Evolutionary conservation across 805 yeast genomes (phyloP).

Genomic region (Yamadazyma insecticola): DNA sequence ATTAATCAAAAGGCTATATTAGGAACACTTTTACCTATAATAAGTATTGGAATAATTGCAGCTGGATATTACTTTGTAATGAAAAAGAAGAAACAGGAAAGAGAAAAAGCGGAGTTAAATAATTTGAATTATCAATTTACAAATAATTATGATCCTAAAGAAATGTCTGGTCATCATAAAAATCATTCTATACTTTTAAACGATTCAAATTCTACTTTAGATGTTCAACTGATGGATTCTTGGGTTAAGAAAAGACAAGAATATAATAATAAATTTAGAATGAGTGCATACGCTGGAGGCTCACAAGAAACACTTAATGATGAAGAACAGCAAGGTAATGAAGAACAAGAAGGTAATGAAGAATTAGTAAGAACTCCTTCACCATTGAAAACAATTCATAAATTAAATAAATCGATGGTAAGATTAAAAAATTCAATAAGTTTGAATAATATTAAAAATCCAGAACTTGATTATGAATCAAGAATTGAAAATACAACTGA

Average conservation of each 20-base stretch:
- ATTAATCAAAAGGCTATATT: conserved; percentile 25
- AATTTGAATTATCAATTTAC: conserved; percentile 27
- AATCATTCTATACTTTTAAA: conserved; percentile 10
- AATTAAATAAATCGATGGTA: conserved; percentile 11
- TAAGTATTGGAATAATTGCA: conserved; percentile 15
- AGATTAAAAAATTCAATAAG: conserved; percentile 12
- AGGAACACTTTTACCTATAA: conserved; percentile 35
- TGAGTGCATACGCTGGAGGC: too few species aligned
- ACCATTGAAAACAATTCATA: conserved; percentile 10
- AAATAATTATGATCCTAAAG: conserved; percentile 18
- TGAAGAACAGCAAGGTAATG: conserved; percentile 1
- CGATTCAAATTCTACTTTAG: conserved; percentile 37
- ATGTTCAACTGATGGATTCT: conserved; percentile 45
- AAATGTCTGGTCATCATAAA: conserved; percentile 8
- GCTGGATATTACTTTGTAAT: conserved; percentile 14
- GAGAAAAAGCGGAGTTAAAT: conserved; percentile 15
- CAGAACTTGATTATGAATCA: conserved; percentile 11
- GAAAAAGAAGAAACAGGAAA: conserved; percentile 16
- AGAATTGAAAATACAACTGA: conserved; percentile 5
- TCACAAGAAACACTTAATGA: conserved; percentile 9
- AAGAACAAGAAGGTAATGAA: background rate
- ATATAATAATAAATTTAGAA: conserved; percentile 34
- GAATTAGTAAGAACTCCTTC: conserved; percentile 5
- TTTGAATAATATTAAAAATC: conserved; percentile 9
- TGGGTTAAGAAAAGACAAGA: conserved; percentile 50